These are phyloP conservation scores for Cucurbita pepo DNA, from an alignment of 306 rosid species.

Conservation along the genomic window DNA sequence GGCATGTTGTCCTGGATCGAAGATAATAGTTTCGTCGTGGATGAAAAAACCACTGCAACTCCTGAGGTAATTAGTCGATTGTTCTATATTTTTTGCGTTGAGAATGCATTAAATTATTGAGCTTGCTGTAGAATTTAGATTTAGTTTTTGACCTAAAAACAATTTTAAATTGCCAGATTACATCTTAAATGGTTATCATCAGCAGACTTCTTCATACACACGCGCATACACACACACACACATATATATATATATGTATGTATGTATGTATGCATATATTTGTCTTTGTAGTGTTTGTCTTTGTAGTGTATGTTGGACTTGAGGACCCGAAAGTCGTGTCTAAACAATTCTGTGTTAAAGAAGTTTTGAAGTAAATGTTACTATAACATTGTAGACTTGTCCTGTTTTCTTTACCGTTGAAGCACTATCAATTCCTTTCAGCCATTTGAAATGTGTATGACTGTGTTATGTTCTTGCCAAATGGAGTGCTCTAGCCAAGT, in stretches of 20 bases:
- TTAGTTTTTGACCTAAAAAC: neutral
- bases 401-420: neutral
- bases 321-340: no score
- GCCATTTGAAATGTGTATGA: neutral
- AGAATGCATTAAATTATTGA: neutral
- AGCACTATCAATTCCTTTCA: neutral
- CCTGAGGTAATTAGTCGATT: slow-evolving; percentile 34
- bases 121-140: neutral
- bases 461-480: neutral
- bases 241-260: no score
- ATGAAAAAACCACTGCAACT: slow-evolving; percentile 30
- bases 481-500: neutral
- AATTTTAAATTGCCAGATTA: neutral
- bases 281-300: no score
- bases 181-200: neutral
- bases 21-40: slow-evolving; percentile 50
- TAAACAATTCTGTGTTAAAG: neutral
- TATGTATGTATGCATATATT: no score
- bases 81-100: neutral
- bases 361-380: neutral
- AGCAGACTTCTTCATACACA: neutral
- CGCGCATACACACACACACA: no score
- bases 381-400: neutral
- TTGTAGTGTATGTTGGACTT: no score
- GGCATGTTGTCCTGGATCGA: slow-evolving; percentile 46